phyloP scores from a whole-genome alignment of 73 alveolate species.

The Stentor coeruleus region DNA sequence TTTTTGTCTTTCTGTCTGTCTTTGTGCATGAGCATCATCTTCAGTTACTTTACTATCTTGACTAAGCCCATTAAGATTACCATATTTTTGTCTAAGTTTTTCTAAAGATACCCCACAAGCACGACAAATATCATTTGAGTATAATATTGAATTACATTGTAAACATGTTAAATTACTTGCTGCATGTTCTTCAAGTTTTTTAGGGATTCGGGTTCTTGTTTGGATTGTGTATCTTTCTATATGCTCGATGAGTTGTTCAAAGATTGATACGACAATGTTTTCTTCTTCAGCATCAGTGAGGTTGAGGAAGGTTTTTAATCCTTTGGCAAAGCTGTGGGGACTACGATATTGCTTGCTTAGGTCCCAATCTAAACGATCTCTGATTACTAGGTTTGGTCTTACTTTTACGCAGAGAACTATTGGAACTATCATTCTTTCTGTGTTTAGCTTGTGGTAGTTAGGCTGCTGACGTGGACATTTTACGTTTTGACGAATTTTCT shows the following conservation, averaged over 20 bases:
- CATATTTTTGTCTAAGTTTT: conserved; percentile 24
- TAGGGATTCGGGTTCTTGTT: conserved; percentile 10
- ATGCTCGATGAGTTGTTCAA: conserved; percentile 27
- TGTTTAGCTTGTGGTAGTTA: conserved; percentile 19
- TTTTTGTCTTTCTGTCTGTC: conserved; percentile 24
- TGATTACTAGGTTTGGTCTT: conserved; percentile 25
- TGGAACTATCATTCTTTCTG: conserved; percentile 30
- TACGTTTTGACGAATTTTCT: background rate
- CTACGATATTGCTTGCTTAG: conserved; percentile 17
- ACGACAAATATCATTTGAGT: conserved; percentile 22
- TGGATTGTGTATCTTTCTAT: conserved; percentile 20
- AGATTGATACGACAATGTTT: background rate
- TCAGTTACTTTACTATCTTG: conserved; percentile 6
- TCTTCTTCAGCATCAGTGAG: background rate
- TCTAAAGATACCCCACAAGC: conserved; percentile 29
- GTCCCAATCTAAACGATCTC: conserved; percentile 29
- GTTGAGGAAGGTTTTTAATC: background rate
- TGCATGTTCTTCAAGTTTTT: conserved; percentile 29
- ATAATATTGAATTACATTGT: conserved; percentile 7
- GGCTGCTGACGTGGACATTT: conserved; percentile 31
- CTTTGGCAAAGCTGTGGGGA: conserved; percentile 11
- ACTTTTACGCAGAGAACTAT: conserved; percentile 16
- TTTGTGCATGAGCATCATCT: background rate
- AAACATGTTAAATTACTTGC: conserved; percentile 27
- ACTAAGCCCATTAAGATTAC: background rate